Evolutionary conservation across 768 basidiomycete species (phyloP), one percentile per base, ranked within the genome.

Genomic region (Auricularia heimuer): DNA sequence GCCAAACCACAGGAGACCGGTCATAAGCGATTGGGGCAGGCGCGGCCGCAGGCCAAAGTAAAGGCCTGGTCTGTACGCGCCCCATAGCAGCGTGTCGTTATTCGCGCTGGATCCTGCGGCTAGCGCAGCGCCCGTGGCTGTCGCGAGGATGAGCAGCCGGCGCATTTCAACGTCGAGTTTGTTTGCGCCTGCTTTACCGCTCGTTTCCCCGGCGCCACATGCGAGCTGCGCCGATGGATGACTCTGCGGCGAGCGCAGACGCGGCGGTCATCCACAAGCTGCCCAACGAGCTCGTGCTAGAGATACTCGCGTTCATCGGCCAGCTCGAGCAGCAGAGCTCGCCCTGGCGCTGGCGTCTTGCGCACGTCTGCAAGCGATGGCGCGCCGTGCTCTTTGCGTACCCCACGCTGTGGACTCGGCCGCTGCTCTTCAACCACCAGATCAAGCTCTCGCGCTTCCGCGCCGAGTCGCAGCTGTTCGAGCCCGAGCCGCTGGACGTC

Each of bases 1-100:
- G 36, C 94, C 92, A 73, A 92, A 94, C 95, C 95, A 98, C 75
- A 96, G 84, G 39, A 98, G 82, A 12, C 95, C 95, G 2, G 90
- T 92, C 86, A 94, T 83, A 34, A 98, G 81, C n/a, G 91, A 92
- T 70, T 91, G 85, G 0, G 94, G 93, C 67, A 92, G 77, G 54
- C 88, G 82, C 12, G 95, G 92, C 61, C 92, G 79, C 56, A 97
- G 79, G 21, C 95, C 95, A 75, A 97, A 96, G 77, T 98, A 98
- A n/a, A 97, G 82, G 71, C 93, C 92, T 0, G 95, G 92, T 51
- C 95, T 80, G 75, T 94, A 97, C 0, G 89, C 79, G 1, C 93
- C 92, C 92, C 92, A 94, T 74, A 91, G 73, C 35, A 89, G 71
- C 2, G 80, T 60, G 56, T 60, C 56, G 18, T 60, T 60, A 10